Evolutionary conservation across 148 eudicot genomes (phyloP).

Genomic region (Chenopodium formosanum): DNA sequence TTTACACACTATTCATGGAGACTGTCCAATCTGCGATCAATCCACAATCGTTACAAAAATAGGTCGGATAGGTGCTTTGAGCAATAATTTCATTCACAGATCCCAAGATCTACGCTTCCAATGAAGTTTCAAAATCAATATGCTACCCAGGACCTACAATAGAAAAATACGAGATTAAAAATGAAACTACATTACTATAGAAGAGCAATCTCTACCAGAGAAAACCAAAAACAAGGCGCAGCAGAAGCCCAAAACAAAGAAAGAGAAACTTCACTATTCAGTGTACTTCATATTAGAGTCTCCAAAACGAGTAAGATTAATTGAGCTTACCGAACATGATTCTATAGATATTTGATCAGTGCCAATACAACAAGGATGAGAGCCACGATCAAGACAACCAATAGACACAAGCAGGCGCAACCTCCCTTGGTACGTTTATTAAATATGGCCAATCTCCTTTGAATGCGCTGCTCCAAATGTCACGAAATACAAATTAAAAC

Average conservation of each 20-base stretch:
- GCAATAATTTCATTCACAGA: conserved; percentile 6
- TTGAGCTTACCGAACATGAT: conserved; percentile 24
- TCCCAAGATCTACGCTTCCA: conserved; percentile 22
- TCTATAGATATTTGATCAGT: conserved; percentile 68
- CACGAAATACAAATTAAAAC: not conserved
- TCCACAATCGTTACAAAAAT: not conserved
- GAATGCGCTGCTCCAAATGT: conserved; percentile 66
- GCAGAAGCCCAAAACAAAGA: not conserved
- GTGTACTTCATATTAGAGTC: not conserved
- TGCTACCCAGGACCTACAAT: conserved; percentile 14
- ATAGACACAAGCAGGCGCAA: conserved; percentile 58
- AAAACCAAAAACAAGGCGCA: not conserved
- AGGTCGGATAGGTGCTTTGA: not conserved
- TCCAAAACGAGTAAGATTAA: not conserved
- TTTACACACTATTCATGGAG: conserved; percentile 2
- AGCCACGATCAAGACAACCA: conserved; percentile 53
- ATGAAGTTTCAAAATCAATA: conserved; percentile 6
- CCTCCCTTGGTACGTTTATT: conserved; percentile 84
- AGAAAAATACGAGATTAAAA: conserved; percentile 4
- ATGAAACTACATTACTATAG: not conserved
- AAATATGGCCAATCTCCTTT: conserved; percentile 63
- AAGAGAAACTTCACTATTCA: not conserved
- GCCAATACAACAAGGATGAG: conserved; percentile 50
- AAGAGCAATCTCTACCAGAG: not conserved
- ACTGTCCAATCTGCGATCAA: conserved; percentile 6